Percentiles rank a stretch among this genome's conserved stretches.
Evolutionary conservation across 73 alveolate genomes (phyloP).

Genomic region (Paramecium pentaurelia): DNA sequence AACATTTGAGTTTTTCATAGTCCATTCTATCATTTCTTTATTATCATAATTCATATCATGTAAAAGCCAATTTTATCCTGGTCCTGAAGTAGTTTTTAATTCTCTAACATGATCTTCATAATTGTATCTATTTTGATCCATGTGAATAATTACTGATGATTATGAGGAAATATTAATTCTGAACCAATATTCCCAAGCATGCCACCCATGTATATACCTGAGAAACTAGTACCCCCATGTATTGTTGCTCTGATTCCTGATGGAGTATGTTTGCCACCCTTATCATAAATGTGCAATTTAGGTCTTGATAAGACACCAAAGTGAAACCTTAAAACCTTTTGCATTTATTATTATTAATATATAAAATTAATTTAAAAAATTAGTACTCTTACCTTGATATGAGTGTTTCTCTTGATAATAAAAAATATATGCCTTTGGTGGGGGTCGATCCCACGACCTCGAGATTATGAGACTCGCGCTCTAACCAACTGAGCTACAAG

Average conservation of each 20-base stretch:
- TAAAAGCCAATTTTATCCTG: conserved; percentile 43
- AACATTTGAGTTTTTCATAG: conserved; percentile 64
- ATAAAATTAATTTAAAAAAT: neutral
- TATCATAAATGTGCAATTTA: conserved; percentile 44
- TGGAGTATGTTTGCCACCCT: conserved; percentile 21
- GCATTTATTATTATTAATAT: neutral
- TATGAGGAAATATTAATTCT: conserved; percentile 56
- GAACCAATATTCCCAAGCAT: conserved; percentile 57
- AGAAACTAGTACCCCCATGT: conserved; percentile 58
- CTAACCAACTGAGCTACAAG: conserved; percentile 70
- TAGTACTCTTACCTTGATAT: neutral
- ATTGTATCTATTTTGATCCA: neutral
- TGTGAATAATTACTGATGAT: conserved; percentile 19
- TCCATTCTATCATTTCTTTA: conserved; percentile 61
- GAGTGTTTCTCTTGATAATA: neutral
- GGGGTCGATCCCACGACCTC: conserved; percentile 70
- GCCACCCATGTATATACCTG: conserved; percentile 60
- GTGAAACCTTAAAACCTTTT: neutral
- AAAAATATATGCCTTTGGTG: conserved; percentile 62
- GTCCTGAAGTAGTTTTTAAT: conserved; percentile 42
- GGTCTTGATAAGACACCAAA: conserved; percentile 50
- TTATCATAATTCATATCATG: conserved; percentile 60
- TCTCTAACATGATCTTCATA: conserved; percentile 57
- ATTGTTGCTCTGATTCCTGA: conserved; percentile 65
- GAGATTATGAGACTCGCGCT: conserved; percentile 73